Base-by-base conservation (phyloP, 768 basidiomycete genomes). In the Paxillus rubicundulus region DNA sequence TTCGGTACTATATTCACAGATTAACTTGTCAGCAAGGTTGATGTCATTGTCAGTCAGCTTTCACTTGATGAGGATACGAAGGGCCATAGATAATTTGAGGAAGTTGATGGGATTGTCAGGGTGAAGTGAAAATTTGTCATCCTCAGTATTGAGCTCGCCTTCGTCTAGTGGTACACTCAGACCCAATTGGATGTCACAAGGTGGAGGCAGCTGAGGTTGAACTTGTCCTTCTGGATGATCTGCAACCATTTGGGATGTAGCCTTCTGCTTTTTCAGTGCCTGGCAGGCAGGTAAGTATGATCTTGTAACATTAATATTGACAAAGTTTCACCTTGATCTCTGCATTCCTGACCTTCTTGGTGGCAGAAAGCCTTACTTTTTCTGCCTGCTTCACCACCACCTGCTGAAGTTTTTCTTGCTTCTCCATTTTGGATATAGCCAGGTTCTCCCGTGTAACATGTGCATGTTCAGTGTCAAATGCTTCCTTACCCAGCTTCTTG, bases 1-100 rank as follows among this genome's bases (percentile, higher is more conserved):
- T 24, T 66, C 62, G 0, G 13, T 17, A 43, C 59, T 60, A 32
- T 70, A 68, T 20, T 60, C 60, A 5, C 56, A 55, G 24, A 67
- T 5, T 0, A 70, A 54, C 0, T 8, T 20, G 38, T 67, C 60
- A 0, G 61, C 58, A 0, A 41, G 14, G 14, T 38, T 17, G 7
- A 65, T 36, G 2, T 60, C 53, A 13, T 24, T 8, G 2, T 50
- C 52, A 4, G 42, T 48, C 7, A 67, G 45, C 2, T 12, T 42
- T 14, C 28, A 27, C 3, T 21, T 16, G 16, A 59, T 38, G 6
- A 66, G 50, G 2, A 65, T 49, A 9, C 41, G 43, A 2, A 68
- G 27, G 1, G 61, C 59, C 2, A 36, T 34, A 2, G 34, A 62
- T 1, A 68, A 49, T 45, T 63, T 66, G 7, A 61, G 45, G 34